Conservation (phyloP, 139 green algal species). For the Desmodesmus armatus region DNA sequence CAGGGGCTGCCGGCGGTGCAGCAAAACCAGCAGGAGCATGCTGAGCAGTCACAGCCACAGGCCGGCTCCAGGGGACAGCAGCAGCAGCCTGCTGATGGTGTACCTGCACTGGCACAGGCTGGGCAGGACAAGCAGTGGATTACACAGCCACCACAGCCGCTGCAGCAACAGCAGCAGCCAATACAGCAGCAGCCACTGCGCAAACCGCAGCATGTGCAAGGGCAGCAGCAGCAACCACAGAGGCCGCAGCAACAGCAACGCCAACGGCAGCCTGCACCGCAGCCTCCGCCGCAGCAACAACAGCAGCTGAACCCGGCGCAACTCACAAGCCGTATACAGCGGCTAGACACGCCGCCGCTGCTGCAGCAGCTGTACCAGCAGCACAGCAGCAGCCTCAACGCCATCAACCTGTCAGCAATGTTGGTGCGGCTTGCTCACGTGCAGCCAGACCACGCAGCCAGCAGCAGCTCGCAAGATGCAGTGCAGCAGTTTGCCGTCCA, state of each 20-base stretch:
- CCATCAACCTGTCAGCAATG: constrained; percentile 52
- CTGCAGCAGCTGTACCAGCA: constrained; percentile 41
- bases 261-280: not conserved
- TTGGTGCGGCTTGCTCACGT: too few relatives aligned
- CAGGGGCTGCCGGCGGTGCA: not conserved
- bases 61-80: too few relatives aligned
- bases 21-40: not conserved
- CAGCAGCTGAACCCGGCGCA: constrained; percentile 16
- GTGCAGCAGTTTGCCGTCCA: constrained; percentile 23
- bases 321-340: constrained; percentile 32
- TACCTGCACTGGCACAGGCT: not conserved
- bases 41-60: too few relatives aligned
- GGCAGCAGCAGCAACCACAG: not conserved
- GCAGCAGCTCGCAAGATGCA: not conserved
- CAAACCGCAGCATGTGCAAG: not conserved
- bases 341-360: not conserved
- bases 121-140: not conserved
- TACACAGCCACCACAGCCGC: not conserved
- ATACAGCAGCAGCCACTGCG: not conserved
- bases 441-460: too few relatives aligned
- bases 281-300: not conserved
- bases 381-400: constrained; percentile 38
- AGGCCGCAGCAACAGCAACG: constrained; percentile 1
- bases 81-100: not conserved
- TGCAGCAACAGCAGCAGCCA: constrained; percentile 8